These are phyloP conservation scores for Amanita phalloides DNA, from an alignment of 768 basidiomycete species.

Conservation along the genomic window DNA sequence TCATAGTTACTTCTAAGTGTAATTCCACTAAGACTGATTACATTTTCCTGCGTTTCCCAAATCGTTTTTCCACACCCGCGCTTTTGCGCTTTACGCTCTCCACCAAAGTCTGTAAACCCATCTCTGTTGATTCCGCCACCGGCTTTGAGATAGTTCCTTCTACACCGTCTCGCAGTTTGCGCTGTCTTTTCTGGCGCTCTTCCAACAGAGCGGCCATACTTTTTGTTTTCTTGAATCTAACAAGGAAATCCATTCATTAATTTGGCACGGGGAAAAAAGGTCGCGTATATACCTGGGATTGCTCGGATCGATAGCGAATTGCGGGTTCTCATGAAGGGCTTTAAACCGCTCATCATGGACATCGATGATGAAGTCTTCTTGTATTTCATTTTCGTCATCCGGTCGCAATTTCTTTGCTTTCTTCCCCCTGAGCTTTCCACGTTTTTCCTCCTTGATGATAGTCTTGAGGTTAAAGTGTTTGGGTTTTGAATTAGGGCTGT, in stretches of 20 bases:
- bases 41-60: conserved; percentile 31
- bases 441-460: conserved; percentile 79
- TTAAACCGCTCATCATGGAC: conserved; percentile 85
- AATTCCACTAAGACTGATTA: conserved; percentile 7
- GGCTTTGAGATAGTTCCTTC: conserved; percentile 9
- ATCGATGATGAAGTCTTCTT: conserved; percentile 76
- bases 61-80: conserved; percentile 14
- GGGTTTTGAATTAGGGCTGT: conserved; percentile 41
- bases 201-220: conserved; percentile 77
- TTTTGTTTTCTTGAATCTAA: conserved; percentile 87
- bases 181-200: conserved; percentile 68
- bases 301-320: conserved; percentile 92
- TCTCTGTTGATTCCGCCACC: conserved; percentile 8
- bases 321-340: conserved; percentile 78
- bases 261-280: background rate
- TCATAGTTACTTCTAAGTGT: conserved; percentile 28
- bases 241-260: conserved; percentile 6
- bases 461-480: conserved; percentile 88
- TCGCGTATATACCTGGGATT: conserved; percentile 73
- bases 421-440: conserved; percentile 9
- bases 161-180: conserved; percentile 17
- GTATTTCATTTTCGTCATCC: conserved; percentile 53
- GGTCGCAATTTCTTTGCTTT: conserved; percentile 35
- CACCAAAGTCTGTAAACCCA: conserved; percentile 55
- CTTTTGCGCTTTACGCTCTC: conserved; percentile 85